Evolutionary conservation across 129 eudicot species (phyloP).

Genomic region (Rutidosis leptorrhynchoides): DNA sequence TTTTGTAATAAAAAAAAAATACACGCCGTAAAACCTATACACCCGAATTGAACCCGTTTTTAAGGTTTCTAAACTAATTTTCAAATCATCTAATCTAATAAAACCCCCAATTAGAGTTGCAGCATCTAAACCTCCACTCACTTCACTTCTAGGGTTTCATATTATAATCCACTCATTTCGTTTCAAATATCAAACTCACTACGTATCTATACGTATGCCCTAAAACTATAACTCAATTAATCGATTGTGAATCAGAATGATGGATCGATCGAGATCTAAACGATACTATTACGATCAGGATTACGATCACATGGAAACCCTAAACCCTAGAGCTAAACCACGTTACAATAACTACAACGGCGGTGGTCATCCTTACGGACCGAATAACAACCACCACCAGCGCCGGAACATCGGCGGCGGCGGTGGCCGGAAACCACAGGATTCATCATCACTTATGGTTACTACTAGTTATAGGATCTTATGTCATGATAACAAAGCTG

Average conservation of each 20-base stretch:
- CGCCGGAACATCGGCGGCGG: constrained; percentile 44
- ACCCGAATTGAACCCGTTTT: no score
- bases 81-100: no score
- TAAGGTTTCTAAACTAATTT: no score
- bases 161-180: constrained; percentile 1
- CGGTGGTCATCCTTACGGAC: constrained; percentile 35
- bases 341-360: constrained; percentile 47
- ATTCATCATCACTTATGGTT: constrained; percentile 58
- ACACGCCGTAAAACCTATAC: no score
- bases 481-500: constrained; percentile 88
- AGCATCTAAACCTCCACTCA: constrained; percentile 24
- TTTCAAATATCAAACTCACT: constrained; percentile 3
- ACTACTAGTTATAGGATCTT: constrained; percentile 83
- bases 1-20: no score
- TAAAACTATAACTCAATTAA: neutral
- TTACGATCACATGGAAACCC: constrained; percentile 45
- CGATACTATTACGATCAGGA: constrained; percentile 55
- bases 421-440: constrained; percentile 41
- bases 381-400: constrained; percentile 37
- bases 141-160: constrained; percentile 5
- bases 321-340: constrained; percentile 51
- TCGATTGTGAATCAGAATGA: constrained; percentile 6
- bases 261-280: constrained; percentile 24
- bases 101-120: constrained; percentile 19
- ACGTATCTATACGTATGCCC: constrained; percentile 20